Base-by-base conservation (phyloP, 106 monocot species). In the Acorus calamus region DNA sequence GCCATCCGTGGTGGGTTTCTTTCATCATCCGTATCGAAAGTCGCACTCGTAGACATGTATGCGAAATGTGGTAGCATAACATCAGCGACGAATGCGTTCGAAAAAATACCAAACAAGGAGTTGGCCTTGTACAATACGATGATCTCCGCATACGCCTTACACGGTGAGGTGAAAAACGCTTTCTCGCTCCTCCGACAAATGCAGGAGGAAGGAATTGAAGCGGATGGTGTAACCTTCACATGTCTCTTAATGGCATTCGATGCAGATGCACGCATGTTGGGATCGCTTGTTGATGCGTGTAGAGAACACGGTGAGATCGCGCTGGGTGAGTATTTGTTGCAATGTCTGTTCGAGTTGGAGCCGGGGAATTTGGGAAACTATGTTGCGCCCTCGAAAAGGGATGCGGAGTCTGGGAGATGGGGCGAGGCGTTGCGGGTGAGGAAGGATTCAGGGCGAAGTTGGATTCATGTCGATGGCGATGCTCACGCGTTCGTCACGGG, bases 11-110 rank as follows among this genome's bases (percentile, higher is more conserved):
- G 44, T 7, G 72, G 73, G 7, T 50, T 72, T 8, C 61, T 65
- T 14, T 53, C 68, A 61, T 12, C 14, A 7, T 76, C 65, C 28
- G 11, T 56, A 42, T 53, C 13, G 3, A 51, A 79, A 44, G 9
- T 45, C 42, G 55, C 72, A 44, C 76, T 79, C 12, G 61, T 74
- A 4, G 70, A 70, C 59, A 79, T 79, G 76, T 79, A 84, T 67
- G 60, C 49, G 9, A 84, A 77, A 61, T 79, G 76, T 66, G 79
- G 76, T 13, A 73, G 61, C n/a, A 54, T 66, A 46, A 44, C 66
- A 14, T 52, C 55, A n/a, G 61, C 70, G 5, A 58, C 42, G 50
- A 78, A 60, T n/a, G 52, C 61, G 11, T 73, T 76, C 8, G 47
- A 69, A 58, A 42, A 57, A 10, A 46, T 70, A 14, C 10, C 69